Conservation (phyloP, 495 filamentous ascomycete species). For the Xylaria sp. region DNA sequence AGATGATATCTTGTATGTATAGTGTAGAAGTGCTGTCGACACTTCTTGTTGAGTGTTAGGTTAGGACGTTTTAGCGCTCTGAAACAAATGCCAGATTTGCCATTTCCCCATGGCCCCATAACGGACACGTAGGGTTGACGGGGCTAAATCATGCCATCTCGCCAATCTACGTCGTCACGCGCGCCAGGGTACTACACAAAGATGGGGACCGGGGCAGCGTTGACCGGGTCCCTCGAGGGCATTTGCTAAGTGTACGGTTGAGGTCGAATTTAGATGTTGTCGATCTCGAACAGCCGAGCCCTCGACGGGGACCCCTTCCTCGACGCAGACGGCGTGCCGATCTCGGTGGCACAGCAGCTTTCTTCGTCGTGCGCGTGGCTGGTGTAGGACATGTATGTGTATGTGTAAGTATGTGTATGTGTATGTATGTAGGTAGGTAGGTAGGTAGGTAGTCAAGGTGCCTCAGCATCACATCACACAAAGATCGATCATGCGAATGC, state of each 20-base stretch:
- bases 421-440: no score
- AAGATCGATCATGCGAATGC: conserved; percentile 31
- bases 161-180: conserved; percentile 26
- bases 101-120: conserved; percentile 14
- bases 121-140: not conserved
- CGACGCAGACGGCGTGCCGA: conserved; percentile 12
- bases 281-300: conserved; percentile 21
- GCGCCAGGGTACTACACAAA: conserved; percentile 13
- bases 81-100: conserved; percentile 12
- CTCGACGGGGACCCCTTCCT: not conserved
- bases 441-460: no score
- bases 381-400: conserved; percentile 26
- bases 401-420: no score
- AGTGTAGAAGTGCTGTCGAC: not conserved
- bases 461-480: conserved; percentile 25
- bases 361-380: conserved; percentile 26
- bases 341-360: conserved; percentile 29
- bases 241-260: conserved; percentile 4
- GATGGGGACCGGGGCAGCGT: conserved; percentile 5
- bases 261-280: conserved; percentile 26
- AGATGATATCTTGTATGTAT: not conserved
- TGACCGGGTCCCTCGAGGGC: not conserved
- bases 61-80: conserved; percentile 5
- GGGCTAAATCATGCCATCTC: conserved; percentile 27
- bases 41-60: conserved; percentile 2